Percentiles rank a stretch among this genome's conserved stretches.
Conservation (phyloP, 768 basidiomycete genomes). For the Pluteus cervinus region DNA sequence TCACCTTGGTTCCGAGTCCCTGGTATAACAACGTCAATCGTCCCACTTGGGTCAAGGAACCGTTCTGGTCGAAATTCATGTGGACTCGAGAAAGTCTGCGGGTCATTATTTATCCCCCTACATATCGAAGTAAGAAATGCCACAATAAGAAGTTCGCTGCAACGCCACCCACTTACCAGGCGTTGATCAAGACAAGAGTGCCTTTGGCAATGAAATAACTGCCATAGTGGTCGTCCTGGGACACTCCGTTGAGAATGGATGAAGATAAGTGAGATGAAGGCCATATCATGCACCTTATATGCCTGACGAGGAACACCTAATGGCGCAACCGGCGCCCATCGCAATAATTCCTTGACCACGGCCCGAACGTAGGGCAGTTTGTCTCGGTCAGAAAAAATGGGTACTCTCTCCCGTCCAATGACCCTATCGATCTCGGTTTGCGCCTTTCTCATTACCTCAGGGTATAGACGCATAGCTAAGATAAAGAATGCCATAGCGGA, state of each 20-base stretch:
- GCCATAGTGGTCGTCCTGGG: conserved; percentile 35
- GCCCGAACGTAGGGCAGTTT: conserved; percentile 36
- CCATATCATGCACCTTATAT: too few species aligned
- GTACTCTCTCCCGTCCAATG: conserved; percentile 32
- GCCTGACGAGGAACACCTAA: conserved; percentile 31
- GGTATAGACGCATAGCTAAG: conserved; percentile 32
- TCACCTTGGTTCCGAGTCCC: conserved; percentile 31
- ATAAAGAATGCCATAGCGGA: conserved; percentile 30
- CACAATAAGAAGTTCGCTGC: background rate
- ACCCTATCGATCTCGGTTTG: conserved; percentile 39
- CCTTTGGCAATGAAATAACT: conserved; percentile 41
- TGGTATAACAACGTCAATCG: too few species aligned
- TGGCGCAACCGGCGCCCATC: conserved; percentile 28
- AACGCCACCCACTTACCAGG: conserved; percentile 18
- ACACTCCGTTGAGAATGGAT: too few species aligned
- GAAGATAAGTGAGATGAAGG: too few species aligned
- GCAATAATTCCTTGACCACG: conserved; percentile 28
- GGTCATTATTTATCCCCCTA: conserved; percentile 38
- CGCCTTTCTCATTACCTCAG: conserved; percentile 30
- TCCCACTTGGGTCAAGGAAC: conserved; percentile 33
- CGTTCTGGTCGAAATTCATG: conserved; percentile 40
- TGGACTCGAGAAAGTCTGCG: conserved; percentile 35
- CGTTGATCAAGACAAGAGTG: conserved; percentile 24
- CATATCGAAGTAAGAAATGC: background rate
- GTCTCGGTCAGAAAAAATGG: conserved; percentile 30